Evolutionary conservation across 2,329 filamentous ascomycete genomes (phyloP).

Genomic region (Sporothrix globosa): DNA sequence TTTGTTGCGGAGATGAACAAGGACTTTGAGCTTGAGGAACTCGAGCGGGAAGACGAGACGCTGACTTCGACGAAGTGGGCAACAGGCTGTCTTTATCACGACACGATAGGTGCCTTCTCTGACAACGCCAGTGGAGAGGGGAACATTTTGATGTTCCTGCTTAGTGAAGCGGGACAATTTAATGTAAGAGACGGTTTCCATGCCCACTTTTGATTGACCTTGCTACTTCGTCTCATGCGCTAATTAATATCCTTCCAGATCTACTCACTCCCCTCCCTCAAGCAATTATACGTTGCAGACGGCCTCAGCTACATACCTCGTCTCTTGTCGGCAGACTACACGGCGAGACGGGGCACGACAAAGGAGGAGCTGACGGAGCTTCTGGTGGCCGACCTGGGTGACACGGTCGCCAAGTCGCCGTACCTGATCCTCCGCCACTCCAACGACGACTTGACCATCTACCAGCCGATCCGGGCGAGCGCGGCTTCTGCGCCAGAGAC

Average conservation of each 20-base stretch:
- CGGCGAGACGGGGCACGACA: slow-evolving; percentile 68
- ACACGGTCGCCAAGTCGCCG: slow-evolving; percentile 68
- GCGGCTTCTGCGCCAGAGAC: slow-evolving; percentile 38
- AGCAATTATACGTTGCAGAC: slow-evolving; percentile 73
- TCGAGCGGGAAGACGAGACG: slow-evolving; percentile 64
- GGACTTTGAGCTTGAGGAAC: slow-evolving; percentile 81
- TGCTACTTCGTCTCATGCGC: background rate
- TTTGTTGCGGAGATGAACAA: slow-evolving; percentile 78
- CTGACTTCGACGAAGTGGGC: slow-evolving; percentile 71
- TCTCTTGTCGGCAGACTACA: slow-evolving; percentile 71
- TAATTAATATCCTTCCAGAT: slow-evolving; percentile 56
- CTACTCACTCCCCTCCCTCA: slow-evolving; percentile 74
- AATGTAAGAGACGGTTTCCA: slow-evolving; percentile 58
- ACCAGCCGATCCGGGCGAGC: slow-evolving; percentile 70
- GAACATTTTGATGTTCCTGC: slow-evolving; percentile 72
- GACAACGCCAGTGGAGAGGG: slow-evolving; percentile 46
- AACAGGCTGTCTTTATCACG: slow-evolving; percentile 81
- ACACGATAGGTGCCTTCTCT: slow-evolving; percentile 61
- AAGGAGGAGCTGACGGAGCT: slow-evolving; percentile 79
- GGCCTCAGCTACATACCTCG: slow-evolving; percentile 78
- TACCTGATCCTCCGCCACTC: slow-evolving; percentile 81
- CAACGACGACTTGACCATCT: slow-evolving; percentile 82
- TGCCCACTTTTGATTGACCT: too few species aligned
- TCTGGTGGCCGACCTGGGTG: slow-evolving; percentile 81
- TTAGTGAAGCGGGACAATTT: slow-evolving; percentile 74